These are phyloP conservation scores for Trapa bicornis DNA, from an alignment of 345 rosid species.

Conservation along the genomic window DNA sequence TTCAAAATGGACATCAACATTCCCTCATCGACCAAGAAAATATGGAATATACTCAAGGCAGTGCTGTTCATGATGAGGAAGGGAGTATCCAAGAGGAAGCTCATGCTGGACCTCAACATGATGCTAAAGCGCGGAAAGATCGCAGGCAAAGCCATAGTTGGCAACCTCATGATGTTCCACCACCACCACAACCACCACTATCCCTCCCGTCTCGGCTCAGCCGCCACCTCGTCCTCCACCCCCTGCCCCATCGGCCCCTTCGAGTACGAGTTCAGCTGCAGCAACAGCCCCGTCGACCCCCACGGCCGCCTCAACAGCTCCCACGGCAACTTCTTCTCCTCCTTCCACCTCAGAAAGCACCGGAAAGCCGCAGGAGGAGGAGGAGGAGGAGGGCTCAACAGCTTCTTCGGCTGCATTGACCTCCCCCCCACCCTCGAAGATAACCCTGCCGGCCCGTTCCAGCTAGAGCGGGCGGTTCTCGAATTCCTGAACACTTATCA, in stretches of 20 bases:
- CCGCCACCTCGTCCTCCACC: not conserved
- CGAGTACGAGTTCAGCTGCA: constrained; percentile 96
- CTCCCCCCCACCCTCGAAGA: constrained; percentile 51
- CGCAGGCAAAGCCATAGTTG: constrained; percentile 38
- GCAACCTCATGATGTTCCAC: constrained; percentile 53
- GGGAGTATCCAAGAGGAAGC: constrained; percentile 45
- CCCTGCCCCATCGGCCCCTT: constrained; percentile 6
- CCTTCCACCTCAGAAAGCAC: constrained; percentile 8
- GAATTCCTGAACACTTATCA: constrained; percentile 41
- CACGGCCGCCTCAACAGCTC: constrained; percentile 22
- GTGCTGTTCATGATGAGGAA: constrained; percentile 58
- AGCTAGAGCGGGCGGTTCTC: constrained; percentile 37
- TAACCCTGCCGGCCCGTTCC: constrained; percentile 16
- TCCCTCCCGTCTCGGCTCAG: constrained; percentile 4
- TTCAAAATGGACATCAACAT: constrained; percentile 28
- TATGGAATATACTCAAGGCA: constrained; percentile 50
- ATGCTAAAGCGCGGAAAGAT: constrained; percentile 74
- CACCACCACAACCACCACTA: constrained; percentile 31
- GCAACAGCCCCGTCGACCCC: constrained; percentile 59
- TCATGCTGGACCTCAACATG: constrained; percentile 56
- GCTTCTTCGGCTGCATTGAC: constrained; percentile 50
- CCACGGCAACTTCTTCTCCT: constrained; percentile 1
- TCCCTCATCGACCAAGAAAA: constrained; percentile 39
- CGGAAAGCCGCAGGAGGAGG: constrained; percentile 21
- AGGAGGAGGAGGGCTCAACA: constrained; percentile 13